Conservation (phyloP, 176 grass and related monocot species). For the Hordeum marinum region DNA sequence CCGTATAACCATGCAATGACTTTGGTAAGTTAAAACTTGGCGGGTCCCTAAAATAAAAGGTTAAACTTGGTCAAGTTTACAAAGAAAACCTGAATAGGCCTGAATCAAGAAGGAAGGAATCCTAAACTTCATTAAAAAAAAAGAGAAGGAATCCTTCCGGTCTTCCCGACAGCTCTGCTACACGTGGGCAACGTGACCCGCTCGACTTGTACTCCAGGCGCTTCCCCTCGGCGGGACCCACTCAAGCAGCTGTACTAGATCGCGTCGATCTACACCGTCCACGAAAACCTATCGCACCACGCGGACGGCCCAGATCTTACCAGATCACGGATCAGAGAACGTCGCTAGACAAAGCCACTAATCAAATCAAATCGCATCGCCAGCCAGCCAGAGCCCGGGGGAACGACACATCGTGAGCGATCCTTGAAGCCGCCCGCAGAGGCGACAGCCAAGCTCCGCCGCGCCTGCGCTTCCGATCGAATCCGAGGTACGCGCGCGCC, state of each 20-base stretch:
- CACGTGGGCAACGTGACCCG: conserved; percentile 8
- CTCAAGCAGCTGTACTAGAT: background rate
- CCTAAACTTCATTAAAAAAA: no score
- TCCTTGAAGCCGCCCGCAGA: background rate
- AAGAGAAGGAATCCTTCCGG: background rate
- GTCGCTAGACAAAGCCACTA: background rate
- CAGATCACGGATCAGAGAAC: background rate
- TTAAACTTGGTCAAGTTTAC: no score
- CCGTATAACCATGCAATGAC: no score
- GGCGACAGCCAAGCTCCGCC: background rate
- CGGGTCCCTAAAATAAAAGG: no score
- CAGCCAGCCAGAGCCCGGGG: background rate
- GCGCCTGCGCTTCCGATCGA: conserved; percentile 21
- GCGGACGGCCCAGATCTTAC: background rate
- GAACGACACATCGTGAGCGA: background rate
- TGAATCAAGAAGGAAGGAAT: no score
- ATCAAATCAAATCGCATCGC: background rate
- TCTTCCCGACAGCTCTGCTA: background rate
- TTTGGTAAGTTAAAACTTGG: no score
- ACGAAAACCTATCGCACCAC: background rate
- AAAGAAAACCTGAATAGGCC: background rate
- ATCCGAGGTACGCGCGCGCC: background rate
- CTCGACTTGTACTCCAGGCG: background rate
- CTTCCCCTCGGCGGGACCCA: background rate
- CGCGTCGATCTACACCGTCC: background rate